Evolutionary conservation across 1,284 basidiomycete species (phyloP).

Genomic region (Tilletia caries): DNA sequence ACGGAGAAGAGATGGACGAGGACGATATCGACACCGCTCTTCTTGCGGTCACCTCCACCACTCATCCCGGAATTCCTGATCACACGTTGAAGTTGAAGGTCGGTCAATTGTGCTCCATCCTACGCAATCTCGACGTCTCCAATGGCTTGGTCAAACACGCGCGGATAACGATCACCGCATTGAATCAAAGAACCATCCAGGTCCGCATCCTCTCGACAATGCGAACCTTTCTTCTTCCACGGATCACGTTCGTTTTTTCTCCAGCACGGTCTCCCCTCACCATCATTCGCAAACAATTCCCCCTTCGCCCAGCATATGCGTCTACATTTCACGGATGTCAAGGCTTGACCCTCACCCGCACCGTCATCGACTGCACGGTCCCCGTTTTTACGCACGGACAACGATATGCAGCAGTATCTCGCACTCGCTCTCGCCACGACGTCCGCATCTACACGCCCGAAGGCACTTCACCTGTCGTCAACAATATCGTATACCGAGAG

Average conservation of each 20-base stretch:
- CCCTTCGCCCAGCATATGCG: neutral
- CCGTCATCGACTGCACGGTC: neutral
- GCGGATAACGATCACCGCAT: no score
- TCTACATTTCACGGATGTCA: neutral
- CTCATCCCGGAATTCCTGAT: neutral
- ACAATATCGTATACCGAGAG: neutral
- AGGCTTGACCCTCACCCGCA: neutral
- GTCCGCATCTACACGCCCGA: neutral
- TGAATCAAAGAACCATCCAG: no score
- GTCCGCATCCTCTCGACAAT: no score
- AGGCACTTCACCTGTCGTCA: neutral
- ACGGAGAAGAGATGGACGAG: no score
- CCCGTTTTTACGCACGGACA: neutral
- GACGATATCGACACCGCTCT: no score
- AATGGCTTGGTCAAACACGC: neutral
- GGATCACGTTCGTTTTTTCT: neutral
- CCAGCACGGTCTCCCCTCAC: neutral
- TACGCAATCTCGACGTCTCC: neutral
- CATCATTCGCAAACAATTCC: neutral
- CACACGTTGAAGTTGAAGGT: neutral
- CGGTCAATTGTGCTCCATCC: neutral
- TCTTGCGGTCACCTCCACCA: neutral
- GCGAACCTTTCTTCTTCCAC: neutral
- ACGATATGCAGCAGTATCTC: neutral
- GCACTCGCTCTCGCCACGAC: neutral